Evolutionary conservation across 129 eudicot genomes (phyloP).

Genomic region (Centrapalus pauciflorus): DNA sequence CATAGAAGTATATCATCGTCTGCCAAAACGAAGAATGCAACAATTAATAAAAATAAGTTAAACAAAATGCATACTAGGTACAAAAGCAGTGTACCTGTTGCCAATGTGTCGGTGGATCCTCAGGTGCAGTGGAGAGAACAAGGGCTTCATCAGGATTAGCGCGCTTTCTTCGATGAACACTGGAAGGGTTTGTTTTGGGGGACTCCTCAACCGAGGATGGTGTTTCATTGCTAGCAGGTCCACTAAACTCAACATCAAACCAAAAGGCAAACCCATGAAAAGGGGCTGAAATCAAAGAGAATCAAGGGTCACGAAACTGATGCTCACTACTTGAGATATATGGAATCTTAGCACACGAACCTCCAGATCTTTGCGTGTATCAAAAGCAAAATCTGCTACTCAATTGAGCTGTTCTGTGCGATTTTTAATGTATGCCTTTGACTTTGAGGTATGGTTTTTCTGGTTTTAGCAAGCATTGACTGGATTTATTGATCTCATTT

Average conservation of each 20-base stretch:
- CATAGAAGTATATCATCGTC: slow-evolving; percentile 82
- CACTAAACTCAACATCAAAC: slow-evolving; percentile 91
- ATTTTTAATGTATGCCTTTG: too few species aligned
- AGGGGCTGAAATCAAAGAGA: slow-evolving; percentile 55
- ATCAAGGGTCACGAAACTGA: too few species aligned
- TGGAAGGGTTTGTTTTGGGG: slow-evolving; percentile 25
- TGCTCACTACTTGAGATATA: too few species aligned
- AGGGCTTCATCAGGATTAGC: slow-evolving; percentile 72
- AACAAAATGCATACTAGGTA: background rate
- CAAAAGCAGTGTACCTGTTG: slow-evolving; percentile 59
- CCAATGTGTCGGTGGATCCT: slow-evolving; percentile 99
- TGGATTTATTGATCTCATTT: too few species aligned
- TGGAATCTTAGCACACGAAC: too few species aligned
- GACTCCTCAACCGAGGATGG: slow-evolving; percentile 29
- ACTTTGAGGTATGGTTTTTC: too few species aligned
- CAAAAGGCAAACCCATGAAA: slow-evolving; percentile 96
- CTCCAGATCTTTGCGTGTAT: too few species aligned
- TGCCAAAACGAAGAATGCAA: slow-evolving; percentile 30
- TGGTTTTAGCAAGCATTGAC: too few species aligned
- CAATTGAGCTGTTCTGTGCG: too few species aligned
- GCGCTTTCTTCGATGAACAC: slow-evolving; percentile 61
- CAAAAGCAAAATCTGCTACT: too few species aligned
- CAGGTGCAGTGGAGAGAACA: slow-evolving; percentile 97
- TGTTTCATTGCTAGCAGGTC: slow-evolving; percentile 31
- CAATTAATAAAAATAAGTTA: background rate